Percentiles rank a stretch among this genome's conserved stretches.
These are phyloP conservation scores for Diutina ranongensis DNA, from an alignment of 1,139 yeast species.

Conservation along the genomic window DNA sequence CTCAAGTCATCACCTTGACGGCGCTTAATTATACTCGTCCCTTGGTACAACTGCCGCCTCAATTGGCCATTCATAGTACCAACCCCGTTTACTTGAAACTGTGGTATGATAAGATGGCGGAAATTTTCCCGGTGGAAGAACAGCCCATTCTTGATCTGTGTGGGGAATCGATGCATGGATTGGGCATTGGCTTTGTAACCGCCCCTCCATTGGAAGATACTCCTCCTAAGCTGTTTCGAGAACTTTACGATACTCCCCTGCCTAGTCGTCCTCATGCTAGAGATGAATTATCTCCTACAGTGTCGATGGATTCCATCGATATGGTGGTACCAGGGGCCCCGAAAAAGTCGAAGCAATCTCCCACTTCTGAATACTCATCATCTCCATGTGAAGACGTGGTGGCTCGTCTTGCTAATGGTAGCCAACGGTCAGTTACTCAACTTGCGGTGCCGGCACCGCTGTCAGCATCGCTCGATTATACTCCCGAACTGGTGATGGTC, in stretches of 20 bases:
- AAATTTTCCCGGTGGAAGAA: constrained; percentile 1
- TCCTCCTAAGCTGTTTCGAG: not conserved
- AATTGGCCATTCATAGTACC: not conserved
- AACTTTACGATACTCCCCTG: constrained; percentile 5
- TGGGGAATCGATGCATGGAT: not conserved
- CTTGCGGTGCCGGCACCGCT: not conserved
- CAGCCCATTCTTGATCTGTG: not conserved
- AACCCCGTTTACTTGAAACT: not conserved
- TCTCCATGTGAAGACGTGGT: not conserved
- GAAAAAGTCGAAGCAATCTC: not conserved
- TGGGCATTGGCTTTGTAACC: constrained; percentile 4
- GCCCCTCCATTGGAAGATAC: not conserved
- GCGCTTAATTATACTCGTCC: not conserved
- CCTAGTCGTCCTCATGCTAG: not conserved
- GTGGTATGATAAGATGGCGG: not conserved
- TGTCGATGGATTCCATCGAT: not conserved
- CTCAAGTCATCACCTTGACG: not conserved
- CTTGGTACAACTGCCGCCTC: not conserved
- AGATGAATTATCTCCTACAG: not conserved
- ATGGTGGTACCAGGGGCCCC: not conserved
- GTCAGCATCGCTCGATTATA: not conserved
- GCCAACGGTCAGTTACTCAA: not conserved
- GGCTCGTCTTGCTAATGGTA: not conserved
- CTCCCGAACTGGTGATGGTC: not conserved
- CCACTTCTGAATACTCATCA: not conserved